Evolutionary conservation across 176 grass and related monocot species (phyloP).

Genomic region (Pharus latifolius): DNA sequence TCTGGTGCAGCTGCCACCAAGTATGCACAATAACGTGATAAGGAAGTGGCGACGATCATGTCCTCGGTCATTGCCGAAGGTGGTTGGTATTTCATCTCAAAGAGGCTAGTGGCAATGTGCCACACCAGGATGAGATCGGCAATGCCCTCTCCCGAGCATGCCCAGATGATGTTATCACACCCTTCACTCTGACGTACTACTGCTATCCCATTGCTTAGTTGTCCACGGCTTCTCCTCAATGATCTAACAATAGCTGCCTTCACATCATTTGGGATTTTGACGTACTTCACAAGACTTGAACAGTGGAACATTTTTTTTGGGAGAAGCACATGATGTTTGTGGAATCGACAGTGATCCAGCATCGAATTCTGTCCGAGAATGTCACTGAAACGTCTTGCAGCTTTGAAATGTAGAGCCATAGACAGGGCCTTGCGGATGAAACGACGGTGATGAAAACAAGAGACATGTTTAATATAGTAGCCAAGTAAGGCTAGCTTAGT

Average conservation of each 20-base stretch:
- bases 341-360: slow-evolving; percentile 1
- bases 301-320: background rate
- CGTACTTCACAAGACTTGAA: background rate
- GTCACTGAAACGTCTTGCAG: background rate
- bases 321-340: background rate
- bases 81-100: slow-evolving; percentile 8
- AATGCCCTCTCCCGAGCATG: background rate
- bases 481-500: slow-evolving; percentile 29
- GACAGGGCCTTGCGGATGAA: background rate
- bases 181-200: background rate
- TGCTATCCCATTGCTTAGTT: background rate
- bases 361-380: slow-evolving; percentile 24
- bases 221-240: background rate
- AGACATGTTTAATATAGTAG: background rate
- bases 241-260: background rate
- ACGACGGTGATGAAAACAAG: background rate
- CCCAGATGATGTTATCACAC: background rate
- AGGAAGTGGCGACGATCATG: background rate
- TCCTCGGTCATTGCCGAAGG: background rate
- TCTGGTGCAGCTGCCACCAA: slow-evolving; percentile 13
- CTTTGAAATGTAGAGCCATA: background rate
- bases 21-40: slow-evolving; percentile 25
- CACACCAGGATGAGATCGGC: slow-evolving; percentile 14
- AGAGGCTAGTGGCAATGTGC: slow-evolving; percentile 18
- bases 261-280: background rate